A percentile compares a stretch with the other conserved stretches of the same genome.
phyloP scores from a whole-genome alignment of 2,329 filamentous ascomycete species.

The Nemania bipapillata region DNA sequence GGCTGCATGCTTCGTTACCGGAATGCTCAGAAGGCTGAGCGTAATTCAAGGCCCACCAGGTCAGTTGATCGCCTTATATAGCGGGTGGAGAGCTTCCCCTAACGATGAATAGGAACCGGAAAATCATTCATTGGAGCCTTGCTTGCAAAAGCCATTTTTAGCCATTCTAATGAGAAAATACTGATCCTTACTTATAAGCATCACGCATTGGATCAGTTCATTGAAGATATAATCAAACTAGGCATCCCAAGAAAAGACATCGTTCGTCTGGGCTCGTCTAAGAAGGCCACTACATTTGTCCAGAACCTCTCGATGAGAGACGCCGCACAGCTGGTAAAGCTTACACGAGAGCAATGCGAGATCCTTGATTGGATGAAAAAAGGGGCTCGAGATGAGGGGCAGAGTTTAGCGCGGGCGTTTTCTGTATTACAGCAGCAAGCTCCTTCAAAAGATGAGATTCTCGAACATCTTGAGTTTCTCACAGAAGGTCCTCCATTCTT shows the following conservation, averaged over 20 bases:
- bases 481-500: conserved; percentile 60
- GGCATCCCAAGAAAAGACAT: conserved; percentile 63
- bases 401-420: conserved; percentile 38
- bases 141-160: conserved; percentile 64
- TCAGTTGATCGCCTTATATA: conserved; percentile 47
- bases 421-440: conserved; percentile 29
- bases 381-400: conserved; percentile 48
- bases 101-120: conserved; percentile 67
- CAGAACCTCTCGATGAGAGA: conserved; percentile 58
- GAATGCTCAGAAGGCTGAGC: conserved; percentile 63
- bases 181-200: conserved; percentile 75
- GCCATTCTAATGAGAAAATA: conserved; percentile 60
- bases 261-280: conserved; percentile 66
- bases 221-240: conserved; percentile 69
- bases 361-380: conserved; percentile 47
- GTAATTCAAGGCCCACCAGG: conserved; percentile 77
- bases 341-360: conserved; percentile 9
- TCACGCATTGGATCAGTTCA: conserved; percentile 71
- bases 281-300: conserved; percentile 1
- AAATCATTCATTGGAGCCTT: conserved; percentile 78
- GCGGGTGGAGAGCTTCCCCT: background rate
- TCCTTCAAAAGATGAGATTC: conserved; percentile 48
- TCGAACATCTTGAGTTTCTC: conserved; percentile 50
- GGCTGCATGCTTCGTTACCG: conserved; percentile 63
- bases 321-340: conserved; percentile 53